Conservation (phyloP, 2,329 filamentous ascomycete species). For the Penicillium thymicola region DNA sequence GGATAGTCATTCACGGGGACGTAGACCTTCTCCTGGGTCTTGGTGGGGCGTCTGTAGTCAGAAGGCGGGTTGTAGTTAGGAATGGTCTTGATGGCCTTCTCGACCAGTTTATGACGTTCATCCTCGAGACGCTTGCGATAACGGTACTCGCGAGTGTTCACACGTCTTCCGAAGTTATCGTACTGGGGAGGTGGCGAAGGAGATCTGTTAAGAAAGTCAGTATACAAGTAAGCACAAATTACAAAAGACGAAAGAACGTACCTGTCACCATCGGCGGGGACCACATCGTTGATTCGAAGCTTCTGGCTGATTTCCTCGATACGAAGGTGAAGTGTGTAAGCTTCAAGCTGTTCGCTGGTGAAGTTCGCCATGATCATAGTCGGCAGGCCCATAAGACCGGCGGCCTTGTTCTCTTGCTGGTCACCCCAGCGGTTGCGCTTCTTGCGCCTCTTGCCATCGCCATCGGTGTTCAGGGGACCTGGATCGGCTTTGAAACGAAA, state of each 20-base stretch:
- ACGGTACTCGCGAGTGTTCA: conserved; percentile 97
- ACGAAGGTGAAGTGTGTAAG: conserved; percentile 91
- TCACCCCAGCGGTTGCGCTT: conserved; percentile 99
- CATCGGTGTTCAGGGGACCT: conserved; percentile 56
- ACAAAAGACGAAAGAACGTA: conserved; percentile 41
- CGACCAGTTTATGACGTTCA: conserved; percentile 96
- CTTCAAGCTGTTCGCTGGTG: conserved; percentile 97
- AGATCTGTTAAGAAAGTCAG: conserved; percentile 58
- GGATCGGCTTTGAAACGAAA: conserved; percentile 40
- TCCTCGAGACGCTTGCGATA: conserved; percentile 98
- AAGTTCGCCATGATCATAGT: conserved; percentile 96
- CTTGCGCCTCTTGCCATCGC: conserved; percentile 76
- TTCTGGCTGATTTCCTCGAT: conserved; percentile 99
- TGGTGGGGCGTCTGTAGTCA: conserved; percentile 97
- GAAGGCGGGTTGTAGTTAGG: conserved; percentile 98
- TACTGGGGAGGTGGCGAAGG: conserved; percentile 95
- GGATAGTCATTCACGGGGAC: conserved; percentile 99
- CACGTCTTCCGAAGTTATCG: conserved; percentile 98
- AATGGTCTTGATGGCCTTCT: conserved; percentile 99
- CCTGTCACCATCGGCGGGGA: conserved; percentile 94
- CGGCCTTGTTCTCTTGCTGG: conserved; percentile 95
- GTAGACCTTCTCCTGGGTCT: conserved; percentile 99
- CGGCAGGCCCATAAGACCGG: conserved; percentile 93
- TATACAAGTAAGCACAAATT: conserved; percentile 11
- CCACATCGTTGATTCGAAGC: conserved; percentile 97